Evolutionary conservation across 78 protist species (phyloP).

Genomic region (Dictyostelium purpureum): DNA sequence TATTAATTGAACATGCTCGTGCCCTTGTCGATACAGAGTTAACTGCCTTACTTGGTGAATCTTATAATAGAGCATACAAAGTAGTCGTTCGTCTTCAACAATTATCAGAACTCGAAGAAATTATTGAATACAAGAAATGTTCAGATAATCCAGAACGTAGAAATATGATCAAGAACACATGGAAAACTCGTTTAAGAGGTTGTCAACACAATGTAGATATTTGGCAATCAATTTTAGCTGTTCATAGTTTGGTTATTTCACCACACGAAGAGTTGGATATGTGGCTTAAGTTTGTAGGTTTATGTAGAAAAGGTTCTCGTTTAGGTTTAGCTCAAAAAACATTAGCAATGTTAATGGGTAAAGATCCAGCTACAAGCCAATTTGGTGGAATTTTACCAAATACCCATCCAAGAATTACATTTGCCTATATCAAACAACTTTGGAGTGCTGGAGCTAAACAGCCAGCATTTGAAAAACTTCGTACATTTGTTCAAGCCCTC

Average conservation of each 20-base stretch:
- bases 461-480: slow-evolving; percentile 58
- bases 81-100: slow-evolving; percentile 91
- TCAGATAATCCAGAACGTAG: slow-evolving; percentile 25
- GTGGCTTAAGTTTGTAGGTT: slow-evolving; percentile 90
- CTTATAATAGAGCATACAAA: slow-evolving; percentile 91
- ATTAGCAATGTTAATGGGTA: slow-evolving; percentile 52
- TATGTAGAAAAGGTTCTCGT: slow-evolving; percentile 89
- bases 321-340: slow-evolving; percentile 84
- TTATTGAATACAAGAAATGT: slow-evolving; percentile 73
- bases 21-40: slow-evolving; percentile 90
- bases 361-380: slow-evolving; percentile 51
- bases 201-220: slow-evolving; percentile 88
- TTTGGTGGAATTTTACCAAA: slow-evolving; percentile 55
- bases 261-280: slow-evolving; percentile 87
- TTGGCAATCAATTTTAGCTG: slow-evolving; percentile 95
- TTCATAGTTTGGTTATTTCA: slow-evolving; percentile 90
- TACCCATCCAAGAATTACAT: slow-evolving; percentile 85
- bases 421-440: slow-evolving; percentile 91
- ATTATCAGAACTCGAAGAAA: slow-evolving; percentile 94
- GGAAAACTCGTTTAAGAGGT: slow-evolving; percentile 90
- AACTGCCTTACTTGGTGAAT: slow-evolving; percentile 93
- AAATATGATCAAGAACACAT: slow-evolving; percentile 80
- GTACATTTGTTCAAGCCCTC: slow-evolving; percentile 53
- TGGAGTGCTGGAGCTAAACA: slow-evolving; percentile 86
- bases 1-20: slow-evolving; percentile 86